These are phyloP conservation scores for Puccinia novopanici DNA, from an alignment of 1,284 basidiomycete genomes.

Conservation along the genomic window DNA sequence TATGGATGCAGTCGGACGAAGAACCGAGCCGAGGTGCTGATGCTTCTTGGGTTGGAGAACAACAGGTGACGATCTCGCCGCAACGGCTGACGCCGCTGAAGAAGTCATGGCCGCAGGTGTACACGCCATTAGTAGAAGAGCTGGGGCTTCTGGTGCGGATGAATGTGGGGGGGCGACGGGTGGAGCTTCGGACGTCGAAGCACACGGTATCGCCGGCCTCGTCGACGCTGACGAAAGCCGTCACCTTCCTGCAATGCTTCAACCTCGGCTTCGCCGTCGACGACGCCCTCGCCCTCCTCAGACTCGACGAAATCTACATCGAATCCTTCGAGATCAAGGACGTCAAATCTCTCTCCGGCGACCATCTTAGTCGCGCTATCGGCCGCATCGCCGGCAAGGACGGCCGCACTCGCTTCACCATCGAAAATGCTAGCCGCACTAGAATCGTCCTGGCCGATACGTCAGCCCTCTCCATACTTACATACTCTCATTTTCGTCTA, in stretches of 20 bases:
- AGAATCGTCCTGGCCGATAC: constrained; percentile 49
- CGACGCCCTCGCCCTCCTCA: constrained; percentile 41
- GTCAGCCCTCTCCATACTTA: too few species aligned
- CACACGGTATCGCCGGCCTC: constrained; percentile 45
- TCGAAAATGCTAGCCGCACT: constrained; percentile 50
- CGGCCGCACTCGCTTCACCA: constrained; percentile 42
- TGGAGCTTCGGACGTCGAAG: constrained; percentile 43
- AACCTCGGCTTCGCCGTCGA: constrained; percentile 43
- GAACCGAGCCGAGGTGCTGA: not conserved
- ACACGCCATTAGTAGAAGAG: constrained; percentile 44
- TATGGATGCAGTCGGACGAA: not conserved
- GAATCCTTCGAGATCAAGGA: constrained; percentile 50
- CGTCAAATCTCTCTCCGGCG: constrained; percentile 40
- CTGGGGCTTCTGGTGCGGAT: constrained; percentile 44
- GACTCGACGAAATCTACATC: constrained; percentile 46
- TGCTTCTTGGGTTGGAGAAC: not conserved
- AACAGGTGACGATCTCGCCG: constrained; percentile 43
- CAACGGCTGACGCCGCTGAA: constrained; percentile 46
- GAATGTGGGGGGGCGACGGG: constrained; percentile 22
- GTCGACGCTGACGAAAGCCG: constrained; percentile 39
- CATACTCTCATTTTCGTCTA: not conserved
- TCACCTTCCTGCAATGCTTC: constrained; percentile 43
- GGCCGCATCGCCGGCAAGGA: constrained; percentile 50
- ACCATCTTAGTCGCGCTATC: constrained; percentile 50
- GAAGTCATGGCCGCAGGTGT: constrained; percentile 46